These are phyloP conservation scores for Bipolaris gigantea DNA, from an alignment of 2,329 filamentous ascomycete species.

Conservation along the genomic window DNA sequence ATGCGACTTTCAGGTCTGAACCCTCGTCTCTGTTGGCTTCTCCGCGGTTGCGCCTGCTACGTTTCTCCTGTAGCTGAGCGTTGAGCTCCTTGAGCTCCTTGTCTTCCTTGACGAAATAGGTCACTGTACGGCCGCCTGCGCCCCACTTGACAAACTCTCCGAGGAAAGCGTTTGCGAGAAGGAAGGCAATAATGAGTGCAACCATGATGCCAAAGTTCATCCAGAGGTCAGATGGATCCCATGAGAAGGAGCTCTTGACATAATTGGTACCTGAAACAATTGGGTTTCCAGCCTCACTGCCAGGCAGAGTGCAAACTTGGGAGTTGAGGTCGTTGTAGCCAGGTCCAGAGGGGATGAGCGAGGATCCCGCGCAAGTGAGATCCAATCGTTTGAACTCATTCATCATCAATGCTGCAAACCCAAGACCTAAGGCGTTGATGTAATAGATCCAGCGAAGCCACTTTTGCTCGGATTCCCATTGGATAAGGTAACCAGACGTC, in stretches of 20 bases:
- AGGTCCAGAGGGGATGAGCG: conserved; percentile 70
- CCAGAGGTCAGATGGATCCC: conserved; percentile 70
- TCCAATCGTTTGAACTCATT: conserved; percentile 77
- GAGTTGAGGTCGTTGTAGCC: conserved; percentile 71
- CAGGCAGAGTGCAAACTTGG: conserved; percentile 80
- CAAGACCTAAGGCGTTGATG: conserved; percentile 74
- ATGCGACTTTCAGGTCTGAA: conserved; percentile 55
- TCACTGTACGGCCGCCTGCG: conserved; percentile 78
- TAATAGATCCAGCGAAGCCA: conserved; percentile 88
- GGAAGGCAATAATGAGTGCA: conserved; percentile 73
- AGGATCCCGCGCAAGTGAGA: conserved; percentile 68
- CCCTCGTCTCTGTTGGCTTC: conserved; percentile 47
- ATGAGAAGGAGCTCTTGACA: conserved; percentile 68
- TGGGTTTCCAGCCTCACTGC: conserved; percentile 66
- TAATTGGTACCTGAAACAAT: conserved; percentile 69
- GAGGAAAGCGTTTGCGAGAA: conserved; percentile 70
- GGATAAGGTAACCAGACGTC: conserved; percentile 82
- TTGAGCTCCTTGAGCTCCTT: conserved; percentile 69
- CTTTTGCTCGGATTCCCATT: conserved; percentile 71
- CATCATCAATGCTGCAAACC: conserved; percentile 78
- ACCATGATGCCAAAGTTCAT: conserved; percentile 67
- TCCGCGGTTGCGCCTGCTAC: conserved; percentile 55
- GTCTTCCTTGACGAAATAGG: conserved; percentile 72
- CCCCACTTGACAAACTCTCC: conserved; percentile 79
- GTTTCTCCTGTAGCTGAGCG: conserved; percentile 62